These are phyloP conservation scores for Ustilago shanxiensis DNA, from an alignment of 1,284 basidiomycete genomes.

Conservation along the genomic window DNA sequence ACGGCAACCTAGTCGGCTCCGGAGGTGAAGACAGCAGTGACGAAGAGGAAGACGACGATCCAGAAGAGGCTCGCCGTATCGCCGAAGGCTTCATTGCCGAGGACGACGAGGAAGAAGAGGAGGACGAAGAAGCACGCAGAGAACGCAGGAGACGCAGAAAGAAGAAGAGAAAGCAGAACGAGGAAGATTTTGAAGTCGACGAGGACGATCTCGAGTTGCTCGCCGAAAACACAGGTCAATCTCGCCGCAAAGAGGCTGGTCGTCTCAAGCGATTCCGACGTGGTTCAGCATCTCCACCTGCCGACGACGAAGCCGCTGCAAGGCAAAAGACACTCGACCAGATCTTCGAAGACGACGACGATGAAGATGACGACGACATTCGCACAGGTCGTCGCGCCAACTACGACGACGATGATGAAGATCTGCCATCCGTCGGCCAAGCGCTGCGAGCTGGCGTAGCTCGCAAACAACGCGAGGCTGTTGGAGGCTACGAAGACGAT, in stretches of 20 bases:
- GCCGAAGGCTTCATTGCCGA: slow-evolving; percentile 69
- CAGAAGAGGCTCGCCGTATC: slow-evolving; percentile 66
- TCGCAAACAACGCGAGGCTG: slow-evolving; percentile 42
- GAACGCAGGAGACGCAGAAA: slow-evolving; percentile 72
- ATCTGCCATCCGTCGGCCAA: slow-evolving; percentile 65
- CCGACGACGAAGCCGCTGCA: slow-evolving; percentile 71
- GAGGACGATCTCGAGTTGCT: slow-evolving; percentile 95
- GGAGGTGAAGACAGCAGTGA: slow-evolving; percentile 62
- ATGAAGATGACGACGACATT: slow-evolving; percentile 72
- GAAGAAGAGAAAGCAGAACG: slow-evolving; percentile 58
- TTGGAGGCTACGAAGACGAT: slow-evolving; percentile 68
- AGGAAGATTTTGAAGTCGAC: slow-evolving; percentile 80
- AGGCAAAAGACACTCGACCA: slow-evolving; percentile 78
- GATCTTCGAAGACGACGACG: slow-evolving; percentile 82
- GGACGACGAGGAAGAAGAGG: slow-evolving; percentile 66
- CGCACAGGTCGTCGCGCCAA: slow-evolving; percentile 67
- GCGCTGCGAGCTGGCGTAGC: slow-evolving; percentile 53
- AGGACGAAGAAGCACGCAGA: slow-evolving; percentile 77
- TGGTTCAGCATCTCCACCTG: slow-evolving; percentile 74
- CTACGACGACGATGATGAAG: slow-evolving; percentile 73
- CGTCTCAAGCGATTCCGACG: slow-evolving; percentile 62
- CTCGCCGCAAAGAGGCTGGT: slow-evolving; percentile 57
- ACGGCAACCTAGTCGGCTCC: slow-evolving; percentile 63
- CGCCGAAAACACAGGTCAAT: slow-evolving; percentile 90
- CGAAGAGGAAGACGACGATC: slow-evolving; percentile 68